Evolutionary conservation across 2,329 filamentous ascomycete genomes (phyloP), one percentile per base, ranked within the genome.

Genomic region (Cordyceps javanica): DNA sequence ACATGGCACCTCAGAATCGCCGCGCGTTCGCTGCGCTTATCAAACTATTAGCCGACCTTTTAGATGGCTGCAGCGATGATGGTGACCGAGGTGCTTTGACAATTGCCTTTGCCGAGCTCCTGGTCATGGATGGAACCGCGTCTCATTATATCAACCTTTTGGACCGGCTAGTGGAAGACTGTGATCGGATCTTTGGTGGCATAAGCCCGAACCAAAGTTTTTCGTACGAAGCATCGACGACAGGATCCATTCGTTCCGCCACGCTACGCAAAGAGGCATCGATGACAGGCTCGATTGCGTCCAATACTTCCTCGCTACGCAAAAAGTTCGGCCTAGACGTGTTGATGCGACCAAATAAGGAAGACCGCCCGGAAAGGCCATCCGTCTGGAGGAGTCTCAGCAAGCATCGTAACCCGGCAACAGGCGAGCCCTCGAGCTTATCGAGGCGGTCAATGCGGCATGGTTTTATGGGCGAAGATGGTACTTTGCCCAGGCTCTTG

Each of bases 21-120:
- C 83, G 92, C 60, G 91, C 92, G 1, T 90, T 97, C 62, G 88
- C 88, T 38, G 85, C 88, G 1, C 82, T 96, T 52, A 87, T 97
- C 67, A 93, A 91, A 66, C 79, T 97, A 32, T 78, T 97, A 25
- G 89, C 90, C 1, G 91, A 96, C 67, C 77, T 97, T 30, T 81
- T 97, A 7, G 91, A 96, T 62, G 91, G 90, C 3, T 96, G 91
- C 63, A 87, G 87, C 52, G 96, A 96, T 65, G 93, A 97, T 67
- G 89, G 91, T 32, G 93, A 97, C 68, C 83, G 92, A 49, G 93
- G 93, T 50, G 89, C 90, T 23, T 74, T 97, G 64, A 97, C 91
- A 0, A 84, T 90, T 45, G 89, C 91, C 1, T 97, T 97, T 75
- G 87, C 91, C 0, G 91, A 97, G 68, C 79, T 97, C 52, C 76